Evolutionary conservation across 441 rosid species (phyloP), one percentile per base, ranked within the genome.

Genomic region (Geranium incanum): DNA sequence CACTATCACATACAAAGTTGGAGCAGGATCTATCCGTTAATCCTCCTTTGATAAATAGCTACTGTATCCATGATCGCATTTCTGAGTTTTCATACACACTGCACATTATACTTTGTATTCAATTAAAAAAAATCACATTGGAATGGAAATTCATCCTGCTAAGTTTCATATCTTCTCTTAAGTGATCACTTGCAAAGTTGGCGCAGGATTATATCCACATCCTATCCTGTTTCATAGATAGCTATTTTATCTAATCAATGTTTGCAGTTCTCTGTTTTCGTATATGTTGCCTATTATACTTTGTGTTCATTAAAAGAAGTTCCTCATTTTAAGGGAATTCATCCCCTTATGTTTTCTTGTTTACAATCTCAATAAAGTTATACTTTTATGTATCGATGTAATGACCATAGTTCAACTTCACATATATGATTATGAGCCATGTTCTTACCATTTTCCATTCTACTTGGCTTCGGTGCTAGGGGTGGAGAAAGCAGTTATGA

Each of bases 391-490:
- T n/a, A 48, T 48, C 57, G 4, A 48, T 48, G 15, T 13, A 48
- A 48, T 48, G 57, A 1, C 4, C n/a, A 1, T 3, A 11, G 57
- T 48, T 48, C 57, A 11, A 11, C n/a, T 48, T 48, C 4, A 48
- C 57, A 48, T 12, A 48, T 11, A 11, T 11, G 57, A 48, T 9
- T 12, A 48, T 13, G 15, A 6, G 57, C 57, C 57, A 48, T 48
- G 57, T 48, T 48, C n/a, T 48, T 48, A 48, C 57, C 57, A 48
- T 48, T 48, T 48, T 48, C 57, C 11, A 48, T n/a, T 48, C 57
- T 9, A 48, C 57, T 11, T 48, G 57, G 15, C 57, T 13, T 48
- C 50, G 13, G 57, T 3, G 3, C 4, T 48, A 48, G 57, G 57
- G 15, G 13, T 48, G 57, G 57, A 48, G 57, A 48, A 48, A 48